Evolutionary conservation across 2,329 filamentous ascomycete species (phyloP), one percentile per base, ranked within the genome.

Genomic region (Pseudocercospora eumusae): DNA sequence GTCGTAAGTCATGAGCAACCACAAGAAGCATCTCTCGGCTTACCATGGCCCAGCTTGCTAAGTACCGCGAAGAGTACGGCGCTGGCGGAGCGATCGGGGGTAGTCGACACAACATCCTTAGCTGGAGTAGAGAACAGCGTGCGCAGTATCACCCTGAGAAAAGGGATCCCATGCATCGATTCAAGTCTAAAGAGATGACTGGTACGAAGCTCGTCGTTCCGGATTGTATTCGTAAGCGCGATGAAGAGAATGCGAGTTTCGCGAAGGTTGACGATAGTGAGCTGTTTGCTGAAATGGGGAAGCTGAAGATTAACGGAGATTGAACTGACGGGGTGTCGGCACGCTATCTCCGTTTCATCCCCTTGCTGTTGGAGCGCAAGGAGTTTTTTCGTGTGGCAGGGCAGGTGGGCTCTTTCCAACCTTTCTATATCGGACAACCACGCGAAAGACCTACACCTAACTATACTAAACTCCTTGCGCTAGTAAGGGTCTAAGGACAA

Each of bases 81-180:
- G 20, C 18, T 13, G 33, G 18, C 40, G 42, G 53, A 13, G 53
- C 58, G 20, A 47, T 66, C 8, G 67, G 62, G n/a, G 64, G 65
- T 15, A 44, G 55, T 18, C 28, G 61, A 4, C 59, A 56, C 56
- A 63, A 67, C 42, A 64, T 66, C 40, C 45, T 59, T 1, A 63
- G 59, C 47, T 61, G 63, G 64, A 57, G 44, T 5, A 57, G 58
- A 20, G 33, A 54, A 27, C 47, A 69, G 28, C 50, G 64, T 3
- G 62, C 60, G 4, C 28, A 61, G 27, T 57, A 64, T 25, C 47
- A 52, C 27, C 23, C 23, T 18, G 47, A 52, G 10, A 31, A 31
- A 13, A 31, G 25, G 15, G 47, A 52, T 28, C 47, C 47, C n/a
- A 52, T 52, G 47, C 47, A 52, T 52, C 47, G 47, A 15, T 52